A percentile compares a stretch with the other conserved stretches of the same genome.
Evolutionary conservation across 2,329 filamentous ascomycete species (phyloP).

Genomic region (Cucurbitaria berberidis): DNA sequence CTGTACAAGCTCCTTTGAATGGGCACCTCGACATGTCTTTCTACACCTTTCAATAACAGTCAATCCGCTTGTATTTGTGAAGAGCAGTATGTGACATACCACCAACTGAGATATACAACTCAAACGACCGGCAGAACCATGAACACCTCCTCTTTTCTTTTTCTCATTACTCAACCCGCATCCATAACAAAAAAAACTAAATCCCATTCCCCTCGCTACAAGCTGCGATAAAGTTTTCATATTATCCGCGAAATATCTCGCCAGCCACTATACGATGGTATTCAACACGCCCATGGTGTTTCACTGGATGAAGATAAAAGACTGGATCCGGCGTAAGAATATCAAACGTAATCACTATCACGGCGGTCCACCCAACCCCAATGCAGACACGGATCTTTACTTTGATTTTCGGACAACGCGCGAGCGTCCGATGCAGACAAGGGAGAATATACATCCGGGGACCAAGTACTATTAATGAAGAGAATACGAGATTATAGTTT

Average conservation of each 20-base stretch:
- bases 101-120: no score
- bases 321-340: constrained; percentile 3
- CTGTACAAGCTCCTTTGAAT: no score
- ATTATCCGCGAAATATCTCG: not conserved
- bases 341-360: constrained; percentile 2
- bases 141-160: no score
- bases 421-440: not conserved
- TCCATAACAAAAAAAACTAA: no score
- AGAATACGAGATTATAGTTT: no score
- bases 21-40: no score
- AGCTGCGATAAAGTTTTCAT: not conserved
- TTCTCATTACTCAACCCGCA: no score
- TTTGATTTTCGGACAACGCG: constrained; percentile 5
- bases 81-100: no score
- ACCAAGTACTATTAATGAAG: not conserved
- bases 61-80: no score
- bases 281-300: not conserved
- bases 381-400: constrained; percentile 5
- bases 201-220: not conserved
- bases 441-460: constrained; percentile 4
- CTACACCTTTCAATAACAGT: no score
- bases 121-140: no score
- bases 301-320: not conserved
- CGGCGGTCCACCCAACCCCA: not conserved
- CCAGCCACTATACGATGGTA: not conserved